These are phyloP conservation scores for Phytophthora sp. DNA, from an alignment of 352 stramenopile genomes.

Conservation along the genomic window DNA sequence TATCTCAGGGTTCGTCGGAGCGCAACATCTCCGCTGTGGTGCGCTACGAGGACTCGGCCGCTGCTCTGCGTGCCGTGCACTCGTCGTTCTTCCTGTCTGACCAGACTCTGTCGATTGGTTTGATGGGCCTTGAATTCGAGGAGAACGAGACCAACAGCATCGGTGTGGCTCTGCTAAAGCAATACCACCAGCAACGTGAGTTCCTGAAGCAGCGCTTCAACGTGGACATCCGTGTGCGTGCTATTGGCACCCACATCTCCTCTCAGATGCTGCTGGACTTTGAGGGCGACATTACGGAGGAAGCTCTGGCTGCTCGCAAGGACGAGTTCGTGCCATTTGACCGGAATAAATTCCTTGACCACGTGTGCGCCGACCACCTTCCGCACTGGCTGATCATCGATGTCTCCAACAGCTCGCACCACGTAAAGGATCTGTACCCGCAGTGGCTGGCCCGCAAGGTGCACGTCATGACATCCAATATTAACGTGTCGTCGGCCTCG, in stretches of 20 bases:
- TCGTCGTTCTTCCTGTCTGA: slow-evolving; percentile 95
- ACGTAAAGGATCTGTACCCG: slow-evolving; percentile 87
- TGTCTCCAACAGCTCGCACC: slow-evolving; percentile 88
- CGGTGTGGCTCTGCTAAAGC: slow-evolving; percentile 87
- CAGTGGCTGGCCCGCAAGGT: slow-evolving; percentile 91
- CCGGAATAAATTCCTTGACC: slow-evolving; percentile 67
- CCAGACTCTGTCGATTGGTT: slow-evolving; percentile 91
- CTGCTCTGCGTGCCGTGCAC: slow-evolving; percentile 93
- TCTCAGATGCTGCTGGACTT: slow-evolving; percentile 73
- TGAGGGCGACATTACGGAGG: slow-evolving; percentile 59
- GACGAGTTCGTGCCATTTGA: slow-evolving; percentile 58
- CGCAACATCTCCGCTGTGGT: slow-evolving; percentile 97
- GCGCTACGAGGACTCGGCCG: slow-evolving; percentile 84
- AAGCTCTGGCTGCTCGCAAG: slow-evolving; percentile 38
- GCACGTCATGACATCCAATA: slow-evolving; percentile 94
- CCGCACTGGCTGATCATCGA: slow-evolving; percentile 95
- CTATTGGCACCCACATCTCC: slow-evolving; percentile 69
- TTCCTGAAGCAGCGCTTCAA: slow-evolving; percentile 85
- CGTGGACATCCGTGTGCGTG: slow-evolving; percentile 84
- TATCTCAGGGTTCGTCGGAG: slow-evolving; percentile 95
- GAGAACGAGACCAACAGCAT: slow-evolving; percentile 55
- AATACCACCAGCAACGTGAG: slow-evolving; percentile 86
- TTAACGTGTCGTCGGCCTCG: slow-evolving; percentile 84
- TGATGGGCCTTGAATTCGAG: slow-evolving; percentile 87
- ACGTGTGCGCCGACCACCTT: slow-evolving; percentile 89